phyloP scores from a whole-genome alignment of 106 monocot species.

The Allium sativum region DNA sequence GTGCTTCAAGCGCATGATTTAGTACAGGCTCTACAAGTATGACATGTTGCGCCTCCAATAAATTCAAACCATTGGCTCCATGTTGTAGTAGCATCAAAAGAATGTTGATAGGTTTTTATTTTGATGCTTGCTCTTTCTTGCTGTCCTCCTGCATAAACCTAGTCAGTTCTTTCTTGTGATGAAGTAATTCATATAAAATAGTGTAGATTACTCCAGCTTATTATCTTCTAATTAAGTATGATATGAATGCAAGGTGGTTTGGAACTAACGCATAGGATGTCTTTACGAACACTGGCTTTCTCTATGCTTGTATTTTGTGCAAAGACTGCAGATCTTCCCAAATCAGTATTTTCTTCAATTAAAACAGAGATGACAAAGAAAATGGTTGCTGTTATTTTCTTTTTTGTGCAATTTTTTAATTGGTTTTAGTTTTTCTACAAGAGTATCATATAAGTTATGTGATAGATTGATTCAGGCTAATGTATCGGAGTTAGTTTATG shows the following conservation, averaged over 20 bases:
- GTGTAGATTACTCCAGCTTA: not conserved
- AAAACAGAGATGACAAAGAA: conserved; percentile 28
- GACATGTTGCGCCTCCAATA: conserved; percentile 95
- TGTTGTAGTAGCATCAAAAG: conserved; percentile 81
- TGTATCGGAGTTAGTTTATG: conserved; percentile 26
- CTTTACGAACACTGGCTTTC: conserved; percentile 59
- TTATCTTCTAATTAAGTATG: conserved; percentile 16
- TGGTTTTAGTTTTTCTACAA: not conserved
- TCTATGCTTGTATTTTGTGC: conserved; percentile 76
- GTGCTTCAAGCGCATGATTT: conserved; percentile 84
- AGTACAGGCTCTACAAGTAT: conserved; percentile 81
- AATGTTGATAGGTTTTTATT: conserved; percentile 44
- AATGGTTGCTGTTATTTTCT: conserved; percentile 35
- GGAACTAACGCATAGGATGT: conserved; percentile 66
- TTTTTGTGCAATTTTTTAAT: not conserved
- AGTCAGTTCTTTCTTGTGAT: no score
- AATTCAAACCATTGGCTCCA: conserved; percentile 91
- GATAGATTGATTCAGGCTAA: conserved; percentile 50
- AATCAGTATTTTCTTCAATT: conserved; percentile 38
- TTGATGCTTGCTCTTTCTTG: conserved; percentile 4
- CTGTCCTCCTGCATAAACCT: conserved; percentile 9
- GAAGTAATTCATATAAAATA: no score
- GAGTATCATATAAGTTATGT: conserved; percentile 1
- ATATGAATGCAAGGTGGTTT: conserved; percentile 50
- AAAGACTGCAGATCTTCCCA: conserved; percentile 33